Evolutionary conservation across 2,329 filamentous ascomycete genomes (phyloP).

Genomic region (Hymenoscyphus occultus): DNA sequence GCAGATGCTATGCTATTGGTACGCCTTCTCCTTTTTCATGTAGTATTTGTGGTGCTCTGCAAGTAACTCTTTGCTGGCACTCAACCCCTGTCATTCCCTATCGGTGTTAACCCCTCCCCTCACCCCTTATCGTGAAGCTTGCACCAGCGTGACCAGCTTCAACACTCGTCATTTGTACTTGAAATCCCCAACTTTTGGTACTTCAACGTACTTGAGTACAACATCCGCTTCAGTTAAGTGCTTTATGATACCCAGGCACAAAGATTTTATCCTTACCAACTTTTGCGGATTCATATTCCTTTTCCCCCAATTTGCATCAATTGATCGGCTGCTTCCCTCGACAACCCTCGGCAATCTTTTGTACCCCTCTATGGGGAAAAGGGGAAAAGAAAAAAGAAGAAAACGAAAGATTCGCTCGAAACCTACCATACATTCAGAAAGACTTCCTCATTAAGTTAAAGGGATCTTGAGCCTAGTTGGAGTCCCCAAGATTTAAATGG

Average conservation of each 20-base stretch:
- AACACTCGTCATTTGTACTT: not conserved
- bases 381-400: too few species aligned
- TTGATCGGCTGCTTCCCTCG: not conserved
- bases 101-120: too few species aligned
- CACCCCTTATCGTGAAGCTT: not conserved
- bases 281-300: not conserved
- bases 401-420: too few species aligned
- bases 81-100: not conserved
- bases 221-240: not conserved
- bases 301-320: not conserved
- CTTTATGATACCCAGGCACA: not conserved
- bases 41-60: not conserved
- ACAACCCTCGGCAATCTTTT: not conserved
- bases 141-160: not conserved
- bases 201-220: too few species aligned
- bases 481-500: conserved; percentile 50
- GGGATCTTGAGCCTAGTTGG: conserved; percentile 35
- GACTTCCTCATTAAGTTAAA: conserved; percentile 18
- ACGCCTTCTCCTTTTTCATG: conserved; percentile 11
- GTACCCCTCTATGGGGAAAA: not conserved
- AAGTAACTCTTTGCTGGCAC: not conserved
- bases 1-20: conserved; percentile 12
- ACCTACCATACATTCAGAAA: too few species aligned
- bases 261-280: not conserved
- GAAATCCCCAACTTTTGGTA: not conserved